Evolutionary conservation across 306 rosid genomes (phyloP), one percentile per base, ranked within the genome.

Genomic region (Quercus mongolica): DNA sequence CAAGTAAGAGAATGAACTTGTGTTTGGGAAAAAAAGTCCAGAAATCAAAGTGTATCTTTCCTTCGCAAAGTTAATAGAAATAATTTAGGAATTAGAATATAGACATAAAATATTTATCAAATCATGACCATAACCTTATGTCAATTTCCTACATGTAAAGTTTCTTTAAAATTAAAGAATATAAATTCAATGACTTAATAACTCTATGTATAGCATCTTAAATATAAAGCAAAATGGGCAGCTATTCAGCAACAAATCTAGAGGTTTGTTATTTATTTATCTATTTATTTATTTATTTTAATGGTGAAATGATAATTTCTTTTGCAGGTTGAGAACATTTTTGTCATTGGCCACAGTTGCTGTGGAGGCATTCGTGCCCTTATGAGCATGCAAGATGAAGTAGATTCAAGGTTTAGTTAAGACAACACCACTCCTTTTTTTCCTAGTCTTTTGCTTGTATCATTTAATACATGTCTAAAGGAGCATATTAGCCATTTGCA

Each of bases 351-450:
- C 73, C 99, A 95, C 85, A 95, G 99, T 86, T 86, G 98, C 86
- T 95, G 99, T 70, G 99, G 99, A 44, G 99, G 99, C 73, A 95
- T 95, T 79, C 97, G 88, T 56, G 99, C 99, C 72, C 97, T 95
- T 55, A 93, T 95, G 99, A 76, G 98, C 58, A 88, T 95, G 95
- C 74, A 91, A 79, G 96, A 93, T 71, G 91, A 87, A 73, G 90
- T 28, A 58, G 71, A 74, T 55, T 72, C 87, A 69, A 90, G 98
- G 99, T 93, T 77, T 28, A 20, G 49, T 76, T 55, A 23, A 46
- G 62, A 71, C 73, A 59, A 54, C 76, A 79, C 52, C n/a, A n/a
- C 25, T 11, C 52, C n/a, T 18, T 35, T 33, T 35, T 31, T 10
- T 33, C n/a, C 4, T 4, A 28, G 35, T 57, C 17, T 74, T 59